Conservation (phyloP, 495 filamentous ascomycete species). For the Penicillium psychrofluorescens region DNA sequence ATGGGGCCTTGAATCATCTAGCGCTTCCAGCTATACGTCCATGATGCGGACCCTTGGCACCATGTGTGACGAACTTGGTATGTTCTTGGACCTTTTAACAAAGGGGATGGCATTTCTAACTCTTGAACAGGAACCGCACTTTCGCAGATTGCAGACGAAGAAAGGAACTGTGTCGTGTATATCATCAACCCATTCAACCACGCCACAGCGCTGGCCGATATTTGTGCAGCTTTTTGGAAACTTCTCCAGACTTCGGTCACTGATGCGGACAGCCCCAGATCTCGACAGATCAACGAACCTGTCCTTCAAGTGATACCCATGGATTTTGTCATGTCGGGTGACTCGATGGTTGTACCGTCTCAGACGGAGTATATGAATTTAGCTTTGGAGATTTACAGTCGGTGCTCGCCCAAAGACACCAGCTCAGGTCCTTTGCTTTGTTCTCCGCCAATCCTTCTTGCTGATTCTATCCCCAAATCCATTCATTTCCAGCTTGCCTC, state of each 20-base stretch:
- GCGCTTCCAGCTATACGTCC: conserved; percentile 23
- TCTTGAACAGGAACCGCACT: conserved; percentile 30
- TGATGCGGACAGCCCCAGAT: conserved; percentile 39
- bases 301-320: conserved; percentile 78
- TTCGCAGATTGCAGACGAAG: neutral
- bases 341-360: conserved; percentile 58
- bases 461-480: conserved; percentile 58
- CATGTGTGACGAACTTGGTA: conserved; percentile 40
- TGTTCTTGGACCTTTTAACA: conserved; percentile 3
- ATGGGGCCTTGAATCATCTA: conserved; percentile 31
- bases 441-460: conserved; percentile 69
- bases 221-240: conserved; percentile 70
- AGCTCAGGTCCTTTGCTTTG: conserved; percentile 31
- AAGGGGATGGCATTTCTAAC: conserved; percentile 13
- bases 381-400: conserved; percentile 80
- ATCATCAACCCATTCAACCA: conserved; percentile 70
- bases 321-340: conserved; percentile 57
- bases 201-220: conserved; percentile 58
- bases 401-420: conserved; percentile 56
- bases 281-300: conserved; percentile 54
- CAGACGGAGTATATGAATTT: conserved; percentile 60
- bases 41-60: conserved; percentile 29
- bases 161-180: conserved; percentile 69
- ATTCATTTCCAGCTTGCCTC: conserved; percentile 74
- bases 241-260: conserved; percentile 64